Evolutionary conservation across 192 early-diverging fungal species (phyloP).

Genomic region (Backusella liffmaniae): DNA sequence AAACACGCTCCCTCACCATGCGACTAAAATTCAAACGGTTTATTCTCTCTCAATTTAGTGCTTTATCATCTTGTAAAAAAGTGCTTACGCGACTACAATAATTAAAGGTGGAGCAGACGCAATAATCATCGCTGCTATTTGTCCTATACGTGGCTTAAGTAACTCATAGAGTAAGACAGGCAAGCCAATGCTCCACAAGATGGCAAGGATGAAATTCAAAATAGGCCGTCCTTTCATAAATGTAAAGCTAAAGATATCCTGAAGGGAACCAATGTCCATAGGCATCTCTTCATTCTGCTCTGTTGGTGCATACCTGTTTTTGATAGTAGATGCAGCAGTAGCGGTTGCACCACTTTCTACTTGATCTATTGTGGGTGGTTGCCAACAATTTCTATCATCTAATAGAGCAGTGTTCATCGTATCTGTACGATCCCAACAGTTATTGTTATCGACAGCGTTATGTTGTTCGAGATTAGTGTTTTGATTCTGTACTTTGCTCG

Average conservation of each 20-base stretch:
- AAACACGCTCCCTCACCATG: slow-evolving; percentile 21
- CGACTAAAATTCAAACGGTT: slow-evolving; percentile 14
- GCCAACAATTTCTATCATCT: neutral
- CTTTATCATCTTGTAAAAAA: neutral
- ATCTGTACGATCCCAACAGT: neutral
- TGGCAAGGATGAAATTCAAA: slow-evolving; percentile 29
- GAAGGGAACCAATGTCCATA: slow-evolving; percentile 22
- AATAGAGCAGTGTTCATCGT: neutral
- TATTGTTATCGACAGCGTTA: neutral
- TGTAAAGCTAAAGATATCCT: slow-evolving; percentile 31
- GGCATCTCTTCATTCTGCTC: slow-evolving; percentile 25
- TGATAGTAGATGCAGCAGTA: neutral
- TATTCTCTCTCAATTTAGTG: neutral
- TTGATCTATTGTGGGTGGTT: neutral
- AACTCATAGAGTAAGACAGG: slow-evolving; percentile 31
- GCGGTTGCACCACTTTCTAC: neutral
- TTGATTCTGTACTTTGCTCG: neutral
- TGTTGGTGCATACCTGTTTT: slow-evolving; percentile 8
- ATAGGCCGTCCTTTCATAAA: slow-evolving; percentile 29
- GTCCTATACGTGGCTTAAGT: slow-evolving; percentile 27
- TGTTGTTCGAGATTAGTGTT: neutral
- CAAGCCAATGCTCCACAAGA: slow-evolving; percentile 33
- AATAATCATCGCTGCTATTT: slow-evolving; percentile 35
- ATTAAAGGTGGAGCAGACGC: slow-evolving; percentile 28
- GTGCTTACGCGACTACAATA: slow-evolving; percentile 29